These are phyloP conservation scores for Drechslera avenae DNA, from an alignment of 2,329 filamentous ascomycete species.

Conservation along the genomic window DNA sequence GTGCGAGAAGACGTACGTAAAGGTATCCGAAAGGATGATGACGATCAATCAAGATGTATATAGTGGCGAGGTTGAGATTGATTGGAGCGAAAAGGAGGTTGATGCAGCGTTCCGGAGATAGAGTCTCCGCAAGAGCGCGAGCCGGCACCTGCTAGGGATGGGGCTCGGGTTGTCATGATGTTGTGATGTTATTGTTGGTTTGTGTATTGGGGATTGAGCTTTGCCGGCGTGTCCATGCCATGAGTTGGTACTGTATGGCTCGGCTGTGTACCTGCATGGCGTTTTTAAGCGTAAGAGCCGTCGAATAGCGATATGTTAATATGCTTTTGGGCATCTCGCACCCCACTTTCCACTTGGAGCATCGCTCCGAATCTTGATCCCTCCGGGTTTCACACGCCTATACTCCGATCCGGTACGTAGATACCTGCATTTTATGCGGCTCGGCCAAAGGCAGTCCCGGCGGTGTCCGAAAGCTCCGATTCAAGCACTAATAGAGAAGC, in stretches of 20 bases:
- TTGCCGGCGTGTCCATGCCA: background rate
- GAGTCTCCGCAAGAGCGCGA: slow-evolving; percentile 23
- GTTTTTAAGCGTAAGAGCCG: background rate
- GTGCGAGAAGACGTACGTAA: slow-evolving; percentile 63
- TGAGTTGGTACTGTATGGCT: background rate
- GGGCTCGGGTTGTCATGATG: background rate
- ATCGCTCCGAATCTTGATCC: too few species aligned
- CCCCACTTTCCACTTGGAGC: too few species aligned
- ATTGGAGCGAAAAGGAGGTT: slow-evolving; percentile 42
- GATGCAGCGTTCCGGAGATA: slow-evolving; percentile 39
- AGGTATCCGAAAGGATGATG: slow-evolving; percentile 57
- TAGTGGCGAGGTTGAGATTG: slow-evolving; percentile 52
- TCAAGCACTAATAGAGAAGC: background rate
- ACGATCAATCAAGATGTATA: slow-evolving; percentile 53
- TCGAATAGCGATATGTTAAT: background rate
- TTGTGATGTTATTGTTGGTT: slow-evolving; percentile 3
- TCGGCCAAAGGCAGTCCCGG: background rate
- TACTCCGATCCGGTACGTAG: background rate
- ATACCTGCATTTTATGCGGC: background rate
- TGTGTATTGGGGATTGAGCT: slow-evolving; percentile 4
- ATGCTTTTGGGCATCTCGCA: background rate
- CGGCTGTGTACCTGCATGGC: slow-evolving; percentile 7
- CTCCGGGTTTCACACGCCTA: background rate
- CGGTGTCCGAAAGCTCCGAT: slow-evolving; percentile 8
- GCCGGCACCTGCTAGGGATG: slow-evolving; percentile 16